Evolutionary conservation across 371 early-diverging fungal species (phyloP).

Genomic region (Nosema muscidifuracis): DNA sequence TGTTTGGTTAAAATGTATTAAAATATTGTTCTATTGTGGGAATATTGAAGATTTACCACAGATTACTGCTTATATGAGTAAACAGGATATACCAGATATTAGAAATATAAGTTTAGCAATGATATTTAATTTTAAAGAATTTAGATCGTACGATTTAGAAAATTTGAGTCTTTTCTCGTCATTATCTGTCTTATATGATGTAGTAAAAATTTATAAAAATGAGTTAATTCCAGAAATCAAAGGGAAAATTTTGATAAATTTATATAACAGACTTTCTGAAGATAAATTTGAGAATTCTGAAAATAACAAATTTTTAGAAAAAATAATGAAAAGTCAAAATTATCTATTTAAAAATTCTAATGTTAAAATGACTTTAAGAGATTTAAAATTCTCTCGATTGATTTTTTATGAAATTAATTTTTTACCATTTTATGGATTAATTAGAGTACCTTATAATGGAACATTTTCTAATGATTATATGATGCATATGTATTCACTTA

Average conservation of each 20-base stretch:
- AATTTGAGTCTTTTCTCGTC: conserved; percentile 25
- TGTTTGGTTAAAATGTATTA: conserved; percentile 38
- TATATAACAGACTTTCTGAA: conserved; percentile 12
- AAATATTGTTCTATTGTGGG: conserved; percentile 39
- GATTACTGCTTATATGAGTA: conserved; percentile 12
- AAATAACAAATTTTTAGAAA: neutral
- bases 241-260: conserved; percentile 25
- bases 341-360: neutral
- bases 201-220: conserved; percentile 40
- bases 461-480: conserved; percentile 39
- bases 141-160: conserved; percentile 49
- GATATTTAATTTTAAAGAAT: neutral
- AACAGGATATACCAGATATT: conserved; percentile 42
- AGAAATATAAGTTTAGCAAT: conserved; percentile 46
- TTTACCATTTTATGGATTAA: conserved; percentile 3
- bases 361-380: neutral
- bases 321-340: neutral
- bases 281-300: neutral
- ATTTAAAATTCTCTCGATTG: conserved; percentile 11
- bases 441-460: conserved; percentile 4
- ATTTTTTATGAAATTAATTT: conserved; percentile 51
- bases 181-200: conserved; percentile 38
- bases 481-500: conserved; percentile 47
- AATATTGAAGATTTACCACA: conserved; percentile 25
- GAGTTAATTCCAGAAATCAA: conserved; percentile 35